Evolutionary conservation across 768 basidiomycete species (phyloP), one percentile per base, ranked within the genome.

Genomic region (Macrolepiota fuliginosa): DNA sequence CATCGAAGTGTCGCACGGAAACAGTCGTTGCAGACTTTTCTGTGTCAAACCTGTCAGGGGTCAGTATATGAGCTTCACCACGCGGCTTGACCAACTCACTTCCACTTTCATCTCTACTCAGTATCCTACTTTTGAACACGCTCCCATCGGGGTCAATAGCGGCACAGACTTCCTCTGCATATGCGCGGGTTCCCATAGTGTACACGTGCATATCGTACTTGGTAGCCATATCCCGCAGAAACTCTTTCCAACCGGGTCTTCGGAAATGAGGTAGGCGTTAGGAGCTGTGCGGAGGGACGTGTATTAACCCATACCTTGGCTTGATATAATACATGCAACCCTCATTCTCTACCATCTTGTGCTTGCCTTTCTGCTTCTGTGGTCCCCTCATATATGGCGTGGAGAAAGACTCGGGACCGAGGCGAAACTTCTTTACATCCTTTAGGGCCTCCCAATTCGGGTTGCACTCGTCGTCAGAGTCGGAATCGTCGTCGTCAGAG

Each of bases 171-270:
- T 94, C 85, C 73, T 95, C 92, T 39, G 97, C 97, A 74, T 98
- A 99, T 49, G 94, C 90, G 49, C 97, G 87, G 25, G 96, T 98
- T 58, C 97, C 97, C 96, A 98, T 98, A 24, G 96, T 99, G 75
- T 99, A 99, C 51, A 99, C 96, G 72, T 98, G 97, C 94, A 98
- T 94, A 76, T 98, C 96, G 74, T 96, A 99, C 69, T 91, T 88
- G 54, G 79, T 76, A 37, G 91, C 83, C 65, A 90, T 83, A 49
- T 81, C 79, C 63, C 77, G 76, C 56, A 99, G 79, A 73, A 99
- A 98, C 51, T 85, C 81, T 58, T 80, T 76, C 76, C 94, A 84
- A n/a, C 94, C 92, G 7, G 95, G 95, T 66, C 95, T 81, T 62
- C 15, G 13, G 47, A 56, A 56, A 54, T n/a, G 37, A 9, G 42